Evolutionary conservation across 495 filamentous ascomycete genomes (phyloP), one percentile per base, ranked within the genome.

Genomic region (Trichoderma parareesei): DNA sequence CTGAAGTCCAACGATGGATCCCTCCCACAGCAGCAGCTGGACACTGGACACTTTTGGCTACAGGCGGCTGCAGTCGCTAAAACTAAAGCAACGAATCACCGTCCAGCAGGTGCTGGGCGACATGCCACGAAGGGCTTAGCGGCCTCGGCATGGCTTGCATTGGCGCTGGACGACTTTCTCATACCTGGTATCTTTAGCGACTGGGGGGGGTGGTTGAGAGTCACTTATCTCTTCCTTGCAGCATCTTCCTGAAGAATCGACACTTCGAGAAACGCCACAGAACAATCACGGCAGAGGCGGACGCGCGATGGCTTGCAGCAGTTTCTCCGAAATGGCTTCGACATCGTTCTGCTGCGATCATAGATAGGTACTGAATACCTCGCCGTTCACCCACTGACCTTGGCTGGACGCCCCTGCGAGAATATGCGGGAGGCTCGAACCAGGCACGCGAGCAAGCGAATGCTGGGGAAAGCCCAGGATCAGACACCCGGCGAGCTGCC

Each of bases 141-240:
- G 53, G 53, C 53, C 20, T 35, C 27, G 53, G 53, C 53, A 57
- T 57, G 53, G 53, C 53, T 57, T 57, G 53, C 53, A 57, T 57
- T 27, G 14, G 20, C 27, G 53, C 53, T 37, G 46, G 46, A 16
- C 16, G 20, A 49, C 46, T 20, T 49, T 18, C 20, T 18, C 16
- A 20, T 18, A 27, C 27, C 27, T 27, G 27, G 27, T 27, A 27
- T 27, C 27, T 27, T 27, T 27, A 27, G 27, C 27, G 27, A 27
- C 27, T 27, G 27, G 27, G 27, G 27, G 27, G 27, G 27, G 27
- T 27, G 27, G 27, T 27, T 27, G 27, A 27, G 27, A 27, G 27
- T 27, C 27, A 27, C 27, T 27, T 27, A 1, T 27, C 27, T 27
- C 27, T 27, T 27, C 27, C 27, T 27, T 27, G 27, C 27, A 27